These are phyloP conservation scores for Calocera viscosa DNA, from an alignment of 768 basidiomycete genomes.

Conservation along the genomic window DNA sequence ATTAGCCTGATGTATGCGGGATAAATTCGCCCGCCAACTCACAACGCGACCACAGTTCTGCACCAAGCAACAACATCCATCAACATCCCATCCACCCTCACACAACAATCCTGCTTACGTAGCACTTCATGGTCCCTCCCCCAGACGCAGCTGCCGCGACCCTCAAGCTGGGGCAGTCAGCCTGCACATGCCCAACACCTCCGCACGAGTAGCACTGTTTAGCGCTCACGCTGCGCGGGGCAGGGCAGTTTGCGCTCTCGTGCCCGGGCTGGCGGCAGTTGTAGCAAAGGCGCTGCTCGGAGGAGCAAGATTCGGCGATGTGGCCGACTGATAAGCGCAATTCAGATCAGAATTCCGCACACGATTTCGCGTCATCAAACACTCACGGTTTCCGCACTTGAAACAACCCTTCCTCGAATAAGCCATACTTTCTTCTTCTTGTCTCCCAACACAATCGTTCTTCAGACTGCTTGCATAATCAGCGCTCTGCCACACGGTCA, in stretches of 20 bases:
- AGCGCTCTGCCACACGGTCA: background rate
- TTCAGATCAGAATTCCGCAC: constrained; percentile 16
- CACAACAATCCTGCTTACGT: constrained; percentile 38
- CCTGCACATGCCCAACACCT: constrained; percentile 77
- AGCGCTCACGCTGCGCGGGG: constrained; percentile 65
- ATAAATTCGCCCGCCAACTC: background rate
- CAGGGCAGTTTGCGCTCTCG: constrained; percentile 77
- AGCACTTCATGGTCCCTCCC: constrained; percentile 57
- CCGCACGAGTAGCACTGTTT: constrained; percentile 93
- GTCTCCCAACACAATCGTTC: background rate
- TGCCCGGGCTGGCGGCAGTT: constrained; percentile 93
- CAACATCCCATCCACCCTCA: background rate
- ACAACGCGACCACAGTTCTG: constrained; percentile 13
- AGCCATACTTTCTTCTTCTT: constrained; percentile 13
- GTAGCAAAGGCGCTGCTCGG: constrained; percentile 81
- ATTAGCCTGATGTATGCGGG: constrained; percentile 11
- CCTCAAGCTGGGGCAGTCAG: constrained; percentile 72
- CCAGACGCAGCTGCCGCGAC: constrained; percentile 37
- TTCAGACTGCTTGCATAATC: background rate
- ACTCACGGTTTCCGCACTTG: constrained; percentile 79
- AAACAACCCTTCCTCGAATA: constrained; percentile 73
- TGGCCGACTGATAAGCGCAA: constrained; percentile 55
- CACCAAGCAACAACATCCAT: background rate
- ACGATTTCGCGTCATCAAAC: constrained; percentile 27
- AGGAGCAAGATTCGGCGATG: constrained; percentile 83